Evolutionary conservation across 139 green algal species (phyloP), one percentile per base, ranked within the genome.

Genomic region (Chlorella sorokiniana): DNA sequence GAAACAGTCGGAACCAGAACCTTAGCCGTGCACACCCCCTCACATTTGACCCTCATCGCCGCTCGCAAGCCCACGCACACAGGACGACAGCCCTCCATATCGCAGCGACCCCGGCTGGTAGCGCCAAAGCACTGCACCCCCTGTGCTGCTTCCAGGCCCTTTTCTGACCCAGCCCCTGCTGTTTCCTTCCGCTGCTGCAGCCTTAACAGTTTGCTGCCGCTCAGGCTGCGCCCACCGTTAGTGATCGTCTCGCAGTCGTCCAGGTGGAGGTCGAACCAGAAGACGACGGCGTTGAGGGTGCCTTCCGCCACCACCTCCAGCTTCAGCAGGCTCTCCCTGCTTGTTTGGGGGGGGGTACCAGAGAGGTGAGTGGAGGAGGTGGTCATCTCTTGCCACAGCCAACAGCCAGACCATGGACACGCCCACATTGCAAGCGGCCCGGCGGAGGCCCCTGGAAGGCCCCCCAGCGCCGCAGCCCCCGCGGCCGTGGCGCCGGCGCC

Each of bases 191-290:
- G n/a, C n/a, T n/a, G n/a, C n/a, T n/a, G n/a, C n/a, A n/a, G n/a
- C n/a, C n/a, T n/a, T n/a, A n/a, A n/a, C n/a, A n/a, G n/a, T n/a
- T n/a, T n/a, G n/a, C n/a, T n/a, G n/a, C n/a, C n/a, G n/a, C n/a
- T n/a, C n/a, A n/a, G n/a, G n/a, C n/a, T 2, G 10, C 25, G 37
- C 82, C 1, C 69, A 89, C 83, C 90, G 23, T 81, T 90, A 41
- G 88, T 91, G 40, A 94, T 76, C 10, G 86, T 90, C 45, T 91
- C 84, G 20, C 91, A 74, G 14, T 93, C 91, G 69, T 95, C 92
- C 48, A 96, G 87, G 56, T 94, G 85, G 35, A 97, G 83, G 70
- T 97, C 93, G 71, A 94, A 95, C 93, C 93, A 97, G 70, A 95
- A 92, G 3, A 84, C 84, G 11, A 97, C 83, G 4, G 89, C 91